Percentiles rank a stretch among this genome's conserved stretches.
phyloP scores from a whole-genome alignment of 2,329 filamentous ascomycete species.

The Onygenales sp. region DNA sequence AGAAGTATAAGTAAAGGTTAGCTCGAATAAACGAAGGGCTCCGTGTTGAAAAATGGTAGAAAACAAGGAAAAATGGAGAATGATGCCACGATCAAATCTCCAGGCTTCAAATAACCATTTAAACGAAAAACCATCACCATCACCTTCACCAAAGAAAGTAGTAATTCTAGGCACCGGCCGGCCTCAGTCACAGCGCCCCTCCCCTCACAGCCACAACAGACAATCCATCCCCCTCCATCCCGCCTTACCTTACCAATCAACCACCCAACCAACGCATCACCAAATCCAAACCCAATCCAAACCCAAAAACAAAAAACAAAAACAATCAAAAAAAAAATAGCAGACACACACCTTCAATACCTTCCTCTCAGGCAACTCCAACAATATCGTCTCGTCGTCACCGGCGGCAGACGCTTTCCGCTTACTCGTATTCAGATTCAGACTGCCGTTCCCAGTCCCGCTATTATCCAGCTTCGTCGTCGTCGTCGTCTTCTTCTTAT shows the following conservation, averaged over 20 bases:
- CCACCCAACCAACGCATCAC: background rate
- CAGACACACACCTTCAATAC: slow-evolving; percentile 38
- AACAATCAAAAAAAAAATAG: background rate
- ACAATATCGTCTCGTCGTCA: slow-evolving; percentile 12
- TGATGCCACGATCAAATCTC: too few species aligned
- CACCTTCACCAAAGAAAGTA: too few species aligned
- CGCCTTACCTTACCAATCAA: background rate
- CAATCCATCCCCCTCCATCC: background rate
- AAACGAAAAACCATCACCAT: too few species aligned
- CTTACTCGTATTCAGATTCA: slow-evolving; percentile 1
- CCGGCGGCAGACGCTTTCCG: slow-evolving; percentile 19
- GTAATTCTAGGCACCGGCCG: too few species aligned
- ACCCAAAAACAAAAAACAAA: background rate
- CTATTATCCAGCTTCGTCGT: slow-evolving; percentile 5
- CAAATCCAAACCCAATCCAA: background rate
- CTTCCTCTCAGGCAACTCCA: slow-evolving; percentile 39
- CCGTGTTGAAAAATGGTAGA: too few species aligned
- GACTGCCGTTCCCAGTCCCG: too few species aligned
- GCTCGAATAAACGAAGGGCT: too few species aligned
- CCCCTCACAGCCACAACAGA: background rate
- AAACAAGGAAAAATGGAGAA: too few species aligned
- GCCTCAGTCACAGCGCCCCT: too few species aligned
- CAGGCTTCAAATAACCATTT: too few species aligned
- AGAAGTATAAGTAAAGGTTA: background rate
- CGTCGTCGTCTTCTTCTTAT: slow-evolving; percentile 20